Conservation (phyloP, 345 rosid species). For the Eucalyptus tenuipes region DNA sequence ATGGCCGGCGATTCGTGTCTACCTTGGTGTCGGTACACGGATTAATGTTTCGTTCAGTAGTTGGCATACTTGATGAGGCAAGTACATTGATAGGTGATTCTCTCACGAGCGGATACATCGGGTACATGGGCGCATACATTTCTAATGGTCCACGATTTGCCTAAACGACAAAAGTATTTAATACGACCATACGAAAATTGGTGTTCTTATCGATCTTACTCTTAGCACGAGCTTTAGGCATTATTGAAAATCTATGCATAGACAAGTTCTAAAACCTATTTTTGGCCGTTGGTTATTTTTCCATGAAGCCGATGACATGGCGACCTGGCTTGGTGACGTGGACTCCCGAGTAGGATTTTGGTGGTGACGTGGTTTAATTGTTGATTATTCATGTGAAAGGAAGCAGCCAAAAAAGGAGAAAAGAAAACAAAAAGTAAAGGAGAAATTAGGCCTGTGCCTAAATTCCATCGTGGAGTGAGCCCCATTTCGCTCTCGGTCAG, state of each 20-base stretch:
- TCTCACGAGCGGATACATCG: background rate
- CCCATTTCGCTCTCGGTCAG: background rate
- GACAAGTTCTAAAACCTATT: background rate
- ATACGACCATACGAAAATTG: rapidly evolving
- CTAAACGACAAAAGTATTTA: background rate
- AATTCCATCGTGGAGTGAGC: background rate
- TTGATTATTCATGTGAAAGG: background rate
- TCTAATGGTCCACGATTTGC: rapidly evolving
- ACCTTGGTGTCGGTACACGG: background rate
- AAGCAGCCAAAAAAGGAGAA: background rate
- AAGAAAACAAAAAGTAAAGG: background rate
- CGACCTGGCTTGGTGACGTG: background rate
- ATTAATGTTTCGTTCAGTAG: background rate
- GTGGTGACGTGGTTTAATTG: background rate
- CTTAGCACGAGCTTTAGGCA: background rate
- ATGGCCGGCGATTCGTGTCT: background rate
- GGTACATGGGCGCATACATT: too few relatives aligned
- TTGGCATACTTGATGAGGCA: background rate
- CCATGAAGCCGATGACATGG: background rate
- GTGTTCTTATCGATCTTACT: background rate
- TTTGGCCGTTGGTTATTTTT: background rate
- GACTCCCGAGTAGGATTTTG: background rate
- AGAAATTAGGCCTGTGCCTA: background rate
- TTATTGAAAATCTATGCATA: background rate
- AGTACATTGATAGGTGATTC: background rate